phyloP scores from a whole-genome alignment of 345 rosid genomes.

The Psidium guajava region DNA sequence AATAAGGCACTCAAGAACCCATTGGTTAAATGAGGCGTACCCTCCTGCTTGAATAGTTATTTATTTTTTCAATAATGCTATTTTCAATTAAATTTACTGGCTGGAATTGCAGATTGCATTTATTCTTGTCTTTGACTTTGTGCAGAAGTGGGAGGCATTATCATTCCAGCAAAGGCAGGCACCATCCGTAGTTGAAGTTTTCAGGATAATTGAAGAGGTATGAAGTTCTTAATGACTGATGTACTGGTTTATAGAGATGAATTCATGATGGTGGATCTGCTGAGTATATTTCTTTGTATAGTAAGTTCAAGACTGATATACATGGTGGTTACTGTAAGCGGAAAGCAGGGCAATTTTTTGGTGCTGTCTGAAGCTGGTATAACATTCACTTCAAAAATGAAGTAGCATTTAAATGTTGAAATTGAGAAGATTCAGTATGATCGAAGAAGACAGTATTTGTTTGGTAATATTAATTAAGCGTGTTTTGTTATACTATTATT shows the following conservation, averaged over 20 bases:
- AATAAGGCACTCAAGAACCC: background rate
- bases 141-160: conserved; percentile 96
- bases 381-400: background rate
- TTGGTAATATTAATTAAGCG: background rate
- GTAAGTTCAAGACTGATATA: background rate
- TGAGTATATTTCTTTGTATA: background rate
- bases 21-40: background rate
- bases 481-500: background rate
- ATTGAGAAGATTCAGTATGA: background rate
- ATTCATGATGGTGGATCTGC: background rate
- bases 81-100: background rate
- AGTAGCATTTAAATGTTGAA: background rate
- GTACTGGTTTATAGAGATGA: background rate
- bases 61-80: background rate
- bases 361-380: background rate
- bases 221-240: background rate
- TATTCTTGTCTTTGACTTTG: background rate
- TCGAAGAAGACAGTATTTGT: background rate
- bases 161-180: conserved; percentile 86
- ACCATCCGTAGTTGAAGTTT: conserved; percentile 82
- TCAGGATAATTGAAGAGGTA: conserved; percentile 98
- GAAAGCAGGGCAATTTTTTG: background rate
- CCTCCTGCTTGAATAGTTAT: background rate
- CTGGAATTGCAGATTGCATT: background rate
- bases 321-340: background rate